Evolutionary conservation across 2,329 filamentous ascomycete genomes (phyloP).

Genomic region (Ophiostoma fasciatum): DNA sequence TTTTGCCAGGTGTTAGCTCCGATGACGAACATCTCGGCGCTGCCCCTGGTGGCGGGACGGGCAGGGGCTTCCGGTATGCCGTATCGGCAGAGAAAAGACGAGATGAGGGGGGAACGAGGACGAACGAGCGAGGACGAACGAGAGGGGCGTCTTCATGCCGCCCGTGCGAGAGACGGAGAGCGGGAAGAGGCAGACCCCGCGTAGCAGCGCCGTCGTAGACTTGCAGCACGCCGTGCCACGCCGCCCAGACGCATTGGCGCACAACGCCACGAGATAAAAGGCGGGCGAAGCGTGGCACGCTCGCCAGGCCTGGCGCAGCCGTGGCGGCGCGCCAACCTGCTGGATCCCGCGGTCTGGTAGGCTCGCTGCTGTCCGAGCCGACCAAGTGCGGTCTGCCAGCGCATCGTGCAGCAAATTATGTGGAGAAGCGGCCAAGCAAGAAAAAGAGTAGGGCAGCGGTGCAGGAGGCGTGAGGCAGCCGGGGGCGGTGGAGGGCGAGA

Average conservation of each 20-base stretch:
- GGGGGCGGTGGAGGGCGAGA: neutral
- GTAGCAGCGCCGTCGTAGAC: neutral
- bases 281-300: slow-evolving; percentile 1
- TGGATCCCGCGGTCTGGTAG: slow-evolving; percentile 11
- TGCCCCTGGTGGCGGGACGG: too few species aligned
- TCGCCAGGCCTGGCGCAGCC: neutral
- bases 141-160: too few species aligned
- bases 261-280: neutral
- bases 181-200: slow-evolving; percentile 1
- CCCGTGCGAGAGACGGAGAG: too few species aligned
- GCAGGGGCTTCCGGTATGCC: too few species aligned
- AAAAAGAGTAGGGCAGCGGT: slow-evolving; percentile 8
- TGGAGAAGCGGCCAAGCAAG: slow-evolving; percentile 15
- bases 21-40: too few species aligned
- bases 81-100: too few species aligned
- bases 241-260: neutral
- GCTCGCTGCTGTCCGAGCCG: slow-evolving; percentile 12
- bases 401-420: slow-evolving; percentile 22
- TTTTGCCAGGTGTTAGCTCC: too few species aligned
- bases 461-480: neutral
- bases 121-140: too few species aligned
- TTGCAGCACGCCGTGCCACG: slow-evolving; percentile 4
- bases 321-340: slow-evolving; percentile 6
- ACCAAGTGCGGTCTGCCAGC: slow-evolving; percentile 18
- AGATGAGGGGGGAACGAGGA: too few species aligned